Conservation (phyloP, 495 filamentous ascomycete species). For the Annulohypoxylon bovei region DNA sequence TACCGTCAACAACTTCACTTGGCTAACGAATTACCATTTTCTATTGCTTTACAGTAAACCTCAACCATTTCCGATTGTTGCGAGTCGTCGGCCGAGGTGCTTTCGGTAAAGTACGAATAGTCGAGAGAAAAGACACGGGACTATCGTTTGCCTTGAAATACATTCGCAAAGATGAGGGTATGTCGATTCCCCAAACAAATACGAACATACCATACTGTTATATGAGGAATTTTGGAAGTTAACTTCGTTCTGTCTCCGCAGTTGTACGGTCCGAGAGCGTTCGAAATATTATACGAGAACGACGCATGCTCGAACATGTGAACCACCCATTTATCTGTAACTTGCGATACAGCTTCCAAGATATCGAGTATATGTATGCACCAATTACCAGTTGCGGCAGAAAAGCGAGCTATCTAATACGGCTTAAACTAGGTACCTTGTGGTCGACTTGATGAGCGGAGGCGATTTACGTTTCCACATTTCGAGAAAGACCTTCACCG, state of each 20-base stretch:
- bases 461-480: slow-evolving; percentile 98
- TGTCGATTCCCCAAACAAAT: slow-evolving; percentile 41
- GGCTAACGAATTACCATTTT: slow-evolving; percentile 35
- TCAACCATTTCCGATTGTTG: slow-evolving; percentile 95
- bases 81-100: slow-evolving; percentile 97
- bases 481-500: slow-evolving; percentile 95
- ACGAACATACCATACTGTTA: not conserved
- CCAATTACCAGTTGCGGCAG: not conserved
- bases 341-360: slow-evolving; percentile 97
- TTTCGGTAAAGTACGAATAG: slow-evolving; percentile 98
- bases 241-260: slow-evolving; percentile 47
- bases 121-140: slow-evolving; percentile 94
- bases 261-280: slow-evolving; percentile 98
- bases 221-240: slow-evolving; percentile 16
- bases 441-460: slow-evolving; percentile 98
- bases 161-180: slow-evolving; percentile 98
- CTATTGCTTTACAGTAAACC: slow-evolving; percentile 72
- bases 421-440: slow-evolving; percentile 78
- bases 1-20: slow-evolving; percentile 18
- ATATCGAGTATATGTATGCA: slow-evolving; percentile 96
- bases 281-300: slow-evolving; percentile 95
- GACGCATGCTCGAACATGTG: slow-evolving; percentile 96
- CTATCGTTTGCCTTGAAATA: slow-evolving; percentile 95
- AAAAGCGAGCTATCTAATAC: slow-evolving; percentile 28
- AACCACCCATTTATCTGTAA: slow-evolving; percentile 99